These are phyloP conservation scores for Colletotrichum sp. DNA, from an alignment of 2,329 filamentous ascomycete species.

Conservation along the genomic window DNA sequence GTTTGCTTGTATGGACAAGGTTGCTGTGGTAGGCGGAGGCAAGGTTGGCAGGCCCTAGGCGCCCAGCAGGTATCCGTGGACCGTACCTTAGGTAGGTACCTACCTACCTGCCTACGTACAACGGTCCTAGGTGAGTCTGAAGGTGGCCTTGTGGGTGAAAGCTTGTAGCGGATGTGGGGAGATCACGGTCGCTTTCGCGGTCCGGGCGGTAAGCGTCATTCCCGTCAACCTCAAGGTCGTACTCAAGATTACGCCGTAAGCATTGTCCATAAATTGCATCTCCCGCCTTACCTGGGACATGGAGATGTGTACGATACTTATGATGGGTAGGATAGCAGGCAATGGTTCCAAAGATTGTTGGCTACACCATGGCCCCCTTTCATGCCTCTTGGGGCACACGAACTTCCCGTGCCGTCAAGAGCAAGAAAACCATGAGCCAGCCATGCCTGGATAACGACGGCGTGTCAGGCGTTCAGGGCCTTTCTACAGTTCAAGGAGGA, in stretches of 20 bases:
- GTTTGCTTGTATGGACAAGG: not conserved
- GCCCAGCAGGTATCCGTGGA: not conserved
- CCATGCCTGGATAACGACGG: not conserved
- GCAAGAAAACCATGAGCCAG: not conserved
- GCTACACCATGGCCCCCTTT: not conserved
- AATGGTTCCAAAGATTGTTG: not conserved
- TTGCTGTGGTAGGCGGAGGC: not conserved
- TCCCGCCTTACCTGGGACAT: not conserved
- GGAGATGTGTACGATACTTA: not conserved
- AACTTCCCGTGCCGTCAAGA: not conserved
- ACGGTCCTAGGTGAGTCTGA: not conserved
- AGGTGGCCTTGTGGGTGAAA: not conserved
- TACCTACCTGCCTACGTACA: not conserved
- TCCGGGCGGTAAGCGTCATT: constrained; percentile 4
- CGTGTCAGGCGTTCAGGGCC: too few species aligned
- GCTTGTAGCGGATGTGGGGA: not conserved
- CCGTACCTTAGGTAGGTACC: too few species aligned
- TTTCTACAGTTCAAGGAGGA: not conserved
- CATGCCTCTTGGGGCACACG: not conserved
- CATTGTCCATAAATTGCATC: not conserved
- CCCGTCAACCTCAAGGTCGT: not conserved
- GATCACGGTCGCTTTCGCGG: not conserved
- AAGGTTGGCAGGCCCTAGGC: not conserved
- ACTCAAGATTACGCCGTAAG: not conserved
- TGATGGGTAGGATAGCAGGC: not conserved